Base-by-base conservation (phyloP, 2,329 filamentous ascomycete species). In the Niveomyces coronatus region DNA sequence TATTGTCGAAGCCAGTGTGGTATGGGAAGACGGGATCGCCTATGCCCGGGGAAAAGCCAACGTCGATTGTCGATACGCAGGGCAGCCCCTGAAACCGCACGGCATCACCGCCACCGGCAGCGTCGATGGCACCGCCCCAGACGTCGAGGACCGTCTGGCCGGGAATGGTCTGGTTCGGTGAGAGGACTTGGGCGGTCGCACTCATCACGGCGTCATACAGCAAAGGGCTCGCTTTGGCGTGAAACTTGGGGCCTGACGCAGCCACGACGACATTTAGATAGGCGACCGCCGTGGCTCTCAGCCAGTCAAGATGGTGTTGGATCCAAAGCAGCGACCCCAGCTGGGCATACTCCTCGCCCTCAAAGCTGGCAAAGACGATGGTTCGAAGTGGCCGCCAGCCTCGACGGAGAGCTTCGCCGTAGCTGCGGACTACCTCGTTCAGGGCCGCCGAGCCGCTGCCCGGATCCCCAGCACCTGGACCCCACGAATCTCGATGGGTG, bases 241-340 rank as follows among this genome's bases (percentile, higher is more conserved):
- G 58, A 36, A 82, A 80, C 7, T 65, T 46, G 0, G 71, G 68
- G 0, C 85, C 84, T 2, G 60, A 55, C 2, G 62, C 54, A 3
- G 74, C 84, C 6, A 86, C 76, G 51, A 91, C 85, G 19, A 91
- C 76, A 50, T 93, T 93, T 37, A 93, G 62, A 48, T 93, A 93
- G 0, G 82, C 75, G 35, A 93, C 72, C 7, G 81, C 76, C 0
- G 78, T 74, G 13, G 74, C 68, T 0, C 69, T 73, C 2, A 93
- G 70, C 84, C 84, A 91, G 1, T 81, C 76, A 1, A 86, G 57
- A 43, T 85, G 79, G 42, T 93, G 85, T 52, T 93, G 85, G 0
- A 93, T 83, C 82, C 84, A 93, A 52, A 93, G 85, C 0, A 84
- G 88, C 4, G 79, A 85, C 1, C 85, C 86, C 7, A 93, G 58